Evolutionary conservation across 176 grass and related monocot genomes (phyloP), one percentile per base, ranked within the genome.

Genomic region (Calamus simplicifolius): DNA sequence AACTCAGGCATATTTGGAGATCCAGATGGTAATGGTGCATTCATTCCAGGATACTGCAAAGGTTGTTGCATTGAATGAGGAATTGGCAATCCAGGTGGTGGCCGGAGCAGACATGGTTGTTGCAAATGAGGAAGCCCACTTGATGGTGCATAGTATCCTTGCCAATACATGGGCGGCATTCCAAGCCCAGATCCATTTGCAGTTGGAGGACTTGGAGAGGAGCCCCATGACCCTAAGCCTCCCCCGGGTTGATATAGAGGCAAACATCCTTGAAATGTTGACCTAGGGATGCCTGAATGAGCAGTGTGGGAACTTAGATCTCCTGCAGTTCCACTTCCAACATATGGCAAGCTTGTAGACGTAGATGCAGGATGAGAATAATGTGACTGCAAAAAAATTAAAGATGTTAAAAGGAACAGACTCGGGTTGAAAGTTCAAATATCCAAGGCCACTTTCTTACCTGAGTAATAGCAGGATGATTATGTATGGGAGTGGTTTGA

Each of bases 401-500:
- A 43, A 43, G 35, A 43, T 10, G 5, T 43, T 10, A 43, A 43
- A 7, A 13, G 35, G 7, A 43, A 43, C 3, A 2, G 35, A 43
- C 35, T 43, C 35, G 8, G 35, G 7, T 13, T 13, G 35, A 43
- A 43, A 16, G 18, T 51, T 18, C n/a, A 66, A 50, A 2, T 51
- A 64, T 62, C 50, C 30, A 64, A 19, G 25, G 50, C 66, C 55
- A 64, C 26, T 18, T 19, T 1, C 5, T 51, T 76, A 95, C 85
- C 89, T 95, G 85, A 35, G 85, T 91, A 69, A 91, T 90, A 5
- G 92, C 92, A 60, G 84, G 87, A 81, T 95, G 82, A 55, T 83
- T 85, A 79, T 80, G 81, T 64, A 85, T 74, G 31, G 75, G 48
- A 72, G 82, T 66, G 43, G 79, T 54, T 50, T 79, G 85, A 77